Percentiles rank a stretch among this genome's conserved stretches.
These are phyloP conservation scores for Liriodendron chinense DNA, from an alignment of 164 flowering plant genomes.

Conservation along the genomic window DNA sequence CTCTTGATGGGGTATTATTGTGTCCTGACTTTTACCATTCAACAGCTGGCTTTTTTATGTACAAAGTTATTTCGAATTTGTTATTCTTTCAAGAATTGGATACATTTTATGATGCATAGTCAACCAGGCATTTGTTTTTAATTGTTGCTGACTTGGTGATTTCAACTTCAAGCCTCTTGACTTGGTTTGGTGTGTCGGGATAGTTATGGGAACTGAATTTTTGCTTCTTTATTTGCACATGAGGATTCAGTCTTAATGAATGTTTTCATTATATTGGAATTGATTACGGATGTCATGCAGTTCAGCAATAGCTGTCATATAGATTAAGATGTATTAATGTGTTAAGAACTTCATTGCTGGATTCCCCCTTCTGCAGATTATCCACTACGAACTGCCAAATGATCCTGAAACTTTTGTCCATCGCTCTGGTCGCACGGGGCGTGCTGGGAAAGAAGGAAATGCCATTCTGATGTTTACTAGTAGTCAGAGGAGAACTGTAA, in stretches of 20 bases:
- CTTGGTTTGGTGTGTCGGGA: background rate
- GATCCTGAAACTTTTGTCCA: conserved; percentile 99
- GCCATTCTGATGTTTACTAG: conserved; percentile 83
- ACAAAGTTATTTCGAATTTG: background rate
- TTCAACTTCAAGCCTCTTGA: background rate
- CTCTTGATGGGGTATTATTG: background rate
- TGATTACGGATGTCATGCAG: background rate
- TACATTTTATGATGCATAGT: too few species aligned
- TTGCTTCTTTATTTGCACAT: background rate
- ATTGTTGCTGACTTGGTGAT: too few species aligned
- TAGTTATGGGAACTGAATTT: background rate
- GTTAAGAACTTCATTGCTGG: background rate
- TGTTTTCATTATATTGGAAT: background rate
- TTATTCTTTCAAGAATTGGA: background rate
- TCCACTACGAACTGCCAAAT: conserved; percentile 96
- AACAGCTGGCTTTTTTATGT: background rate
- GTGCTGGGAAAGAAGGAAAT: conserved; percentile 93
- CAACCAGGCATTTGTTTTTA: background rate
- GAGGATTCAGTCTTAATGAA: background rate
- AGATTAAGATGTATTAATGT: background rate
- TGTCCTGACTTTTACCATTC: background rate
- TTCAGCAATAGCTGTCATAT: background rate
- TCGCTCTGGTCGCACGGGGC: conserved; percentile 99
- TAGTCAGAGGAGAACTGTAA: conserved; percentile 81
- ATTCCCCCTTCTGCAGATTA: conserved; percentile 48